These are phyloP conservation scores for Exophiala calicioides DNA, from an alignment of 2,329 filamentous ascomycete species.

Conservation along the genomic window DNA sequence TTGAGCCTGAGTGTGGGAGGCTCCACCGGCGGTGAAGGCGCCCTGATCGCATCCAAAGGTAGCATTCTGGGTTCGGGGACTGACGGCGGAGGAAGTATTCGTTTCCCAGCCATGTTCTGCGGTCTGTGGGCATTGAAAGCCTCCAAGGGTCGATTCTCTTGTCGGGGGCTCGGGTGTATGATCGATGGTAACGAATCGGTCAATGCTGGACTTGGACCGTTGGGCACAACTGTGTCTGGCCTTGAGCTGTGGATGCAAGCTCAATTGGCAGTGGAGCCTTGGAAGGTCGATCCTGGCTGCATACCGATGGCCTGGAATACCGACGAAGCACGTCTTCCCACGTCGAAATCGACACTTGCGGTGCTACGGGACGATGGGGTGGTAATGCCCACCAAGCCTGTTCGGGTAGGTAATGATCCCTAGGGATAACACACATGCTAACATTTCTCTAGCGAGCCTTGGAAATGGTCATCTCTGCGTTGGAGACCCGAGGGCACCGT, in stretches of 20 bases:
- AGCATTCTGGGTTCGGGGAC: constrained; percentile 54
- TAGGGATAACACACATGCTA: background rate
- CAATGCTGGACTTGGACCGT: constrained; percentile 53
- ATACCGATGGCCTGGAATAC: constrained; percentile 59
- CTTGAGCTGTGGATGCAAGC: constrained; percentile 45
- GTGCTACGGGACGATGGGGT: constrained; percentile 55
- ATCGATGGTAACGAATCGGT: constrained; percentile 35
- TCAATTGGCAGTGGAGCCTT: constrained; percentile 48
- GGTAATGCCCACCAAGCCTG: constrained; percentile 42
- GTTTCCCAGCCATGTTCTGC: constrained; percentile 53
- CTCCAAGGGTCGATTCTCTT: constrained; percentile 32
- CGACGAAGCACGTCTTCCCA: constrained; percentile 39
- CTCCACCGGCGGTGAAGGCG: constrained; percentile 55
- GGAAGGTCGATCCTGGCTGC: constrained; percentile 55
- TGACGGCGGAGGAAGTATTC: constrained; percentile 55
- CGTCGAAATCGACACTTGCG: constrained; percentile 50
- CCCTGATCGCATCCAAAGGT: constrained; percentile 51
- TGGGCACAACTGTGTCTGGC: constrained; percentile 55
- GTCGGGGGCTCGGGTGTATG: constrained; percentile 17
- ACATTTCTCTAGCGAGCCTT: background rate
- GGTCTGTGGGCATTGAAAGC: constrained; percentile 47
- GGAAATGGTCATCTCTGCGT: background rate
- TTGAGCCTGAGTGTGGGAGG: constrained; percentile 53
- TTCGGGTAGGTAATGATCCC: background rate
- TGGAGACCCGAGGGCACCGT: background rate